phyloP scores from a whole-genome alignment of 495 filamentous ascomycete genomes.

The Parathielavia hyrcaniae region DNA sequence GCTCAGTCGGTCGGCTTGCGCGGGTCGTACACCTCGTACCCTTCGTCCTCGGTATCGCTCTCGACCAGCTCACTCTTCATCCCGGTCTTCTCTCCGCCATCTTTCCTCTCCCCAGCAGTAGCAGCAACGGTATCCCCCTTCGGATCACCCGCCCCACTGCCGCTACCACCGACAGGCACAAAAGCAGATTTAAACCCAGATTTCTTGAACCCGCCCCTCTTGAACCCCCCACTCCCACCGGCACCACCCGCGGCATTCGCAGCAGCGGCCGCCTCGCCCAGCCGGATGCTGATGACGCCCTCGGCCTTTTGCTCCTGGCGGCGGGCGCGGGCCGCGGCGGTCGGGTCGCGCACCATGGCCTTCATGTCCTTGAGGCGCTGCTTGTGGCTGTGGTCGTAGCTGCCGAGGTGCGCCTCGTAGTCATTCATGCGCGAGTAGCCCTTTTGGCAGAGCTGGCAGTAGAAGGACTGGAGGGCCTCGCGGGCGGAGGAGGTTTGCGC shows the following conservation, averaged over 20 bases:
- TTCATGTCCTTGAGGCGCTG: slow-evolving; percentile 62
- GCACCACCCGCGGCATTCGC: slow-evolving; percentile 3
- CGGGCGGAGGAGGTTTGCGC: slow-evolving; percentile 76
- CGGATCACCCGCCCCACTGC: slow-evolving; percentile 2
- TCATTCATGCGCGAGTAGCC: slow-evolving; percentile 66
- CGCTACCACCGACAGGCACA: slow-evolving; percentile 34
- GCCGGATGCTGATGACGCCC: slow-evolving; percentile 54
- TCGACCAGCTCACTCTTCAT: slow-evolving; percentile 34
- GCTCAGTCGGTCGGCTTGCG: slow-evolving; percentile 48
- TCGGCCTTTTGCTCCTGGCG: slow-evolving; percentile 67
- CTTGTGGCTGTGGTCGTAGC: slow-evolving; percentile 66
- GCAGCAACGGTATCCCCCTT: slow-evolving; percentile 18
- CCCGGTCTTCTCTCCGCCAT: slow-evolving; percentile 18
- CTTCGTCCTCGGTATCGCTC: slow-evolving; percentile 55
- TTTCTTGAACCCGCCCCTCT: slow-evolving; percentile 51
- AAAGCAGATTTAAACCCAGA: slow-evolving; percentile 51
- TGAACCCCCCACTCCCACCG: slow-evolving; percentile 41
- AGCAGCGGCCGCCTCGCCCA: slow-evolving; percentile 33
- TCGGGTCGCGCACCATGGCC: slow-evolving; percentile 55
- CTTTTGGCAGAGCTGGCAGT: slow-evolving; percentile 67
- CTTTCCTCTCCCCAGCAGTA: slow-evolving; percentile 14
- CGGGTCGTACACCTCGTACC: slow-evolving; percentile 52
- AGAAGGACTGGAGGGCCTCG: slow-evolving; percentile 83
- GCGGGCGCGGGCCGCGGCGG: slow-evolving; percentile 54
- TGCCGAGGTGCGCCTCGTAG: slow-evolving; percentile 61